Evolutionary conservation across 352 stramenopile species (phyloP).

Genomic region (Lagenidium sp.): DNA sequence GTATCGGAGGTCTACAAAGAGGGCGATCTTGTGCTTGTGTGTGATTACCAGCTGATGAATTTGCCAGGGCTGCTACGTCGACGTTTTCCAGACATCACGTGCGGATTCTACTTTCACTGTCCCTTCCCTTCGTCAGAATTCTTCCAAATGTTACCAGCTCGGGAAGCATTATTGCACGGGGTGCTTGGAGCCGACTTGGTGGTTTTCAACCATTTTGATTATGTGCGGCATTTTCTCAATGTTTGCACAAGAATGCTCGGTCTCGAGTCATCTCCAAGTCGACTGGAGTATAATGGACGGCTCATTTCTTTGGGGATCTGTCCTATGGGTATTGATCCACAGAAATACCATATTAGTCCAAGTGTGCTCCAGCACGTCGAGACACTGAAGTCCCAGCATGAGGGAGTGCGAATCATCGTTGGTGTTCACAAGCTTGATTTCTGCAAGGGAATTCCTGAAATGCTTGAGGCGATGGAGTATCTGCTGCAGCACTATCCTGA

Average conservation of each 20-base stretch:
- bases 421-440: conserved; percentile 75
- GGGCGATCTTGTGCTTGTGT: conserved; percentile 81
- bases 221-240: conserved; percentile 83
- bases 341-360: conserved; percentile 67
- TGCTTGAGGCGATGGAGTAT: conserved; percentile 87
- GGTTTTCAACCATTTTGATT: conserved; percentile 88
- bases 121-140: conserved; percentile 88
- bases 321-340: conserved; percentile 85
- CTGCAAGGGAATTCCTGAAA: conserved; percentile 84
- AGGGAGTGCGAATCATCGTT: conserved; percentile 72
- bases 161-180: conserved; percentile 69
- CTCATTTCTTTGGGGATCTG: conserved; percentile 85
- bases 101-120: conserved; percentile 86
- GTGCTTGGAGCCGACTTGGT: conserved; percentile 82
- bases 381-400: conserved; percentile 37
- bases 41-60: conserved; percentile 87
- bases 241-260: conserved; percentile 81
- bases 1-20: conserved; percentile 79
- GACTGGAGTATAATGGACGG: conserved; percentile 80
- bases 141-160: conserved; percentile 83
- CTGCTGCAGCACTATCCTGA: conserved; percentile 84
- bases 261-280: conserved; percentile 78
- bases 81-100: conserved; percentile 69
- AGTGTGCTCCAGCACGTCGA: conserved; percentile 43
- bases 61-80: conserved; percentile 65